Percentiles rank a stretch among this genome's conserved stretches.
Conservation (phyloP, 176 grass and related monocot species). For the Urochloa ruziziensis region DNA sequence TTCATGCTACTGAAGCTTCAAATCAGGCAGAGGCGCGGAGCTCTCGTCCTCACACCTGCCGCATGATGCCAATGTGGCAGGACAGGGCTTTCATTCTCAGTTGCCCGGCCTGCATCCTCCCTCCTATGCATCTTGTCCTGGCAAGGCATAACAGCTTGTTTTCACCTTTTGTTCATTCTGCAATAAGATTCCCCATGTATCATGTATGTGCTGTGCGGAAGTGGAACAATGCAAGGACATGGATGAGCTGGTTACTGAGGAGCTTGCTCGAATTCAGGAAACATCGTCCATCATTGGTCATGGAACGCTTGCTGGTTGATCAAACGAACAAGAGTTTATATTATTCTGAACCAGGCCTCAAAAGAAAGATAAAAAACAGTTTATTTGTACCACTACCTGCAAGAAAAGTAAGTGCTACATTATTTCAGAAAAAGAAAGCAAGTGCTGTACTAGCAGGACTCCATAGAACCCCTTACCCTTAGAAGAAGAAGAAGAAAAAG, state of each 20-base stretch:
- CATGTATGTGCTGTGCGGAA: no score
- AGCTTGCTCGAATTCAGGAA: not conserved
- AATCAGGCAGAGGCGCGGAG: not conserved
- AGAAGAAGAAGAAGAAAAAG: not conserved
- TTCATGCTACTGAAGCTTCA: slow-evolving; percentile 3
- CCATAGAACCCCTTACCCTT: not conserved
- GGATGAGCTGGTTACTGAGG: not conserved
- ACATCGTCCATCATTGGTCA: not conserved
- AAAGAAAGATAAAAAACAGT: not conserved
- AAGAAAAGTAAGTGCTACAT: not conserved
- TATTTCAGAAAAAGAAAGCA: no score
- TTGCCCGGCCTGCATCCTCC: slow-evolving; percentile 12
- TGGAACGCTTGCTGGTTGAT: not conserved
- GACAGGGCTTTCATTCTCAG: slow-evolving; percentile 10
- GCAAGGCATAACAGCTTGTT: not conserved
- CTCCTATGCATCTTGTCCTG: slow-evolving; percentile 20
- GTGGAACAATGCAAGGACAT: not conserved
- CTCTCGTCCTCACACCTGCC: not conserved
- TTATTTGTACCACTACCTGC: not conserved
- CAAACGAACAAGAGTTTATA: not conserved
- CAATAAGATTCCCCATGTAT: not conserved
- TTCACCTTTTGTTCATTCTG: not conserved
- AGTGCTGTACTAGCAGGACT: slow-evolving; percentile 1
- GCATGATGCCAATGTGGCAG: not conserved
- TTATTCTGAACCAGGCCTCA: not conserved